A percentile compares a stretch with the other conserved stretches of the same genome.
Conservation (phyloP, 116 monocot species). For the Posidonia oceanica region DNA sequence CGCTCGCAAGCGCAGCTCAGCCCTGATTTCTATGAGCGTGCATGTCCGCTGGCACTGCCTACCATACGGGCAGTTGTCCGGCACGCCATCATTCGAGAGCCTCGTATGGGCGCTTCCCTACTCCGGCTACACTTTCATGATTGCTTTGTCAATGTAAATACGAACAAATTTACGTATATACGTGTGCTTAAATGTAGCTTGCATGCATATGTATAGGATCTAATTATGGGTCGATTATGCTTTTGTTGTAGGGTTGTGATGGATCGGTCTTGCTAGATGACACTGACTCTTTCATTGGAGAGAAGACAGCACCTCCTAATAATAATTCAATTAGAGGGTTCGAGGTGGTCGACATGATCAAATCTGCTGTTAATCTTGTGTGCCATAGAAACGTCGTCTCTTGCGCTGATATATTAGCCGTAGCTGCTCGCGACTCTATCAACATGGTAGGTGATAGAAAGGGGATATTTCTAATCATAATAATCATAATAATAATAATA, state of each 20-base stretch:
- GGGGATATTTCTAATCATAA: neutral
- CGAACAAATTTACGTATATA: too few species aligned
- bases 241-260: slow-evolving; percentile 28
- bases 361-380: slow-evolving; percentile 14
- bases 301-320: slow-evolving; percentile 21
- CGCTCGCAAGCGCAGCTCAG: slow-evolving; percentile 8
- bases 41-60: slow-evolving; percentile 10
- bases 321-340: slow-evolving; percentile 20
- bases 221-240: too few species aligned
- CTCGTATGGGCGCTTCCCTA: slow-evolving; percentile 22
- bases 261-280: slow-evolving; percentile 24
- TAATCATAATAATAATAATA: neutral
- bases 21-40: slow-evolving; percentile 8
- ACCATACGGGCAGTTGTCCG: slow-evolving; percentile 5
- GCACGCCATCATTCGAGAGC: slow-evolving; percentile 7
- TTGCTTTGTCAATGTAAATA: slow-evolving; percentile 45
- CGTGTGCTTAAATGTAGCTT: too few species aligned
- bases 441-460: slow-evolving; percentile 8
- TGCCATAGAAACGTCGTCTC: slow-evolving; percentile 26
- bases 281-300: slow-evolving; percentile 17
- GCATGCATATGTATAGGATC: too few species aligned
- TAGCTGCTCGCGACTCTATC: slow-evolving; percentile 38
- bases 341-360: slow-evolving; percentile 25
- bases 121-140: slow-evolving; percentile 63
- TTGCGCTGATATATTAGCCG: slow-evolving; percentile 51